Evolutionary conservation across 345 rosid species (phyloP), one percentile per base, ranked within the genome.

Genomic region (Aquilaria malaccensis): DNA sequence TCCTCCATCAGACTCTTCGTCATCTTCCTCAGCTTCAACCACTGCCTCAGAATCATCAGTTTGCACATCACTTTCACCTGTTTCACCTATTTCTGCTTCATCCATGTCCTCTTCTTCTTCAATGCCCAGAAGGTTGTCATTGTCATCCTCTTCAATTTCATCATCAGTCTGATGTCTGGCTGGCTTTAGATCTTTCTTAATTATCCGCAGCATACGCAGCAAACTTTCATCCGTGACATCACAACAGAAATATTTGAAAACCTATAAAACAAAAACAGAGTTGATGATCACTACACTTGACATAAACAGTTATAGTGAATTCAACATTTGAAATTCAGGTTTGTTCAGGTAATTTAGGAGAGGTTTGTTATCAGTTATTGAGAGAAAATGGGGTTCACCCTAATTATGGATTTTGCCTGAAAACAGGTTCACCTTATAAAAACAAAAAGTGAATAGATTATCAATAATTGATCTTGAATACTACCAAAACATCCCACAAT

Each of bases 121-220:
- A 10, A 91, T 81, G 53, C 76, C 87, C 59, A 91, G 88, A 73
- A 77, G 63, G 78, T 83, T 95, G 55, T 87, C 95, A 9, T 84
- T 92, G 1, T 79, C 87, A 50, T 85, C 89, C 13, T 81, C 87
- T 55, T 88, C 89, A 37, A 4, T 37, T 49, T 79, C 77, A 47
- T 76, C 87, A 48, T 63, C 80, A 58, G 67, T 76, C 66, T 53
- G 89, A 82, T 76, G 96, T 75, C 99, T 83, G 67, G 88, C 79
- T 10, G 99, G 96, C 75, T 86, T 90, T 69, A 95, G 69, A 69
- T 88, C 97, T 75, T 81, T 94, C 81, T 86, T 90, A 66, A 94
- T 81, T 69, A 94, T 83, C 46, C 87, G 86, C 69, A 94, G 67
- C 97, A 94, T 91, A 61, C 83, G 86, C 63, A 83, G 75, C 63